Conservation (phyloP, 805 yeast genomes). For the Pichia occidentalis region DNA sequence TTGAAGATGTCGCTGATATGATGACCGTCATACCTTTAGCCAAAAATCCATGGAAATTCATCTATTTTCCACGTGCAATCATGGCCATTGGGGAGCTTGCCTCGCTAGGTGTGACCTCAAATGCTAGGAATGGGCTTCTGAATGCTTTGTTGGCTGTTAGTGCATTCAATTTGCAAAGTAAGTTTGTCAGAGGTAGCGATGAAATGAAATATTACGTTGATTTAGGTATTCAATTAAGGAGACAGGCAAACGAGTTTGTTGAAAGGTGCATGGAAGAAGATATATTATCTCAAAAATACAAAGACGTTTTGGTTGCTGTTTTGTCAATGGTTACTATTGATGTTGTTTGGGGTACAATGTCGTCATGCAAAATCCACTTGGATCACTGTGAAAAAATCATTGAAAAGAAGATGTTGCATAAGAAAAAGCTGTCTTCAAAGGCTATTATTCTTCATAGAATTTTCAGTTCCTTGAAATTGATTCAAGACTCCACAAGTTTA, state of each 20-base stretch:
- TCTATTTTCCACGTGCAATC: conserved; percentile 79
- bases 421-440: conserved; percentile 64
- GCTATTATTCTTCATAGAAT: conserved; percentile 74
- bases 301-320: conserved; percentile 76
- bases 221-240: conserved; percentile 65
- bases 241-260: conserved; percentile 67
- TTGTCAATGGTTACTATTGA: conserved; percentile 84
- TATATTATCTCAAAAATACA: conserved; percentile 58
- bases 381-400: conserved; percentile 73
- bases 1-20: conserved; percentile 68
- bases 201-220: conserved; percentile 65
- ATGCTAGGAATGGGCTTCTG: conserved; percentile 68
- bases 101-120: conserved; percentile 65
- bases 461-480: conserved; percentile 63
- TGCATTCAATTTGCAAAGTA: conserved; percentile 73
- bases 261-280: conserved; percentile 49
- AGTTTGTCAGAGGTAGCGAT: conserved; percentile 58
- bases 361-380: conserved; percentile 70
- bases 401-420: conserved; percentile 55
- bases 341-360: conserved; percentile 87
- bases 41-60: conserved; percentile 81
- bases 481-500: conserved; percentile 69
- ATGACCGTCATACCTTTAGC: conserved; percentile 60
- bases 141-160: conserved; percentile 77
- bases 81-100: conserved; percentile 77